These are phyloP conservation scores for Aspergillus tubingensis DNA, from an alignment of 2,329 filamentous ascomycete genomes.

Conservation along the genomic window DNA sequence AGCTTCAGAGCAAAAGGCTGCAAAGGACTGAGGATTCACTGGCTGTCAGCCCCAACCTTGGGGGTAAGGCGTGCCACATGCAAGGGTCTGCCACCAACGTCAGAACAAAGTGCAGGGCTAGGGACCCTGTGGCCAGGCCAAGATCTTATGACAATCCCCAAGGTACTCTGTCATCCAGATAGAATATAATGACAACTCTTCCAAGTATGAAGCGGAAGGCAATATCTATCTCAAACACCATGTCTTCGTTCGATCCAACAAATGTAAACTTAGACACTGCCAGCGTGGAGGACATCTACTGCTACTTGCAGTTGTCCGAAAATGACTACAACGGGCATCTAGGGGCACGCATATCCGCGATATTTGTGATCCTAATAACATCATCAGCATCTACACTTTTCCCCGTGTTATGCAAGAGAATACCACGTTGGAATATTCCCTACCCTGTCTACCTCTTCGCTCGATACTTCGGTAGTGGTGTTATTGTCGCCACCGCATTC, in stretches of 20 bases:
- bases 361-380: slow-evolving; percentile 49
- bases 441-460: slow-evolving; percentile 51
- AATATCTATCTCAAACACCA: slow-evolving; percentile 3
- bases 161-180: not conserved
- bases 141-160: not conserved
- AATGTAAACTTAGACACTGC: slow-evolving; percentile 49
- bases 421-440: slow-evolving; percentile 41
- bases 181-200: not conserved
- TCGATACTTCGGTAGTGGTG: slow-evolving; percentile 50
- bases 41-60: not conserved
- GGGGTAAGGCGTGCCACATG: not conserved
- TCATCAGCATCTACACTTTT: slow-evolving; percentile 48
- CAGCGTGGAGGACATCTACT: slow-evolving; percentile 50
- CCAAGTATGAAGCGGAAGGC: not conserved
- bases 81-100: not conserved
- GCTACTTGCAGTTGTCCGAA: slow-evolving; percentile 48
- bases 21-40: not conserved
- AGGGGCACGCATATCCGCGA: slow-evolving; percentile 45
- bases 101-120: not conserved
- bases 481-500: slow-evolving; percentile 52
- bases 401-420: slow-evolving; percentile 49
- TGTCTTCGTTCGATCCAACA: slow-evolving; percentile 39
- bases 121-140: not conserved
- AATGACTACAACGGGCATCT: slow-evolving; percentile 59
- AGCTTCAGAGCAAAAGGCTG: not conserved